Conservation (phyloP, 306 rosid genomes). For the Delonix regia region DNA sequence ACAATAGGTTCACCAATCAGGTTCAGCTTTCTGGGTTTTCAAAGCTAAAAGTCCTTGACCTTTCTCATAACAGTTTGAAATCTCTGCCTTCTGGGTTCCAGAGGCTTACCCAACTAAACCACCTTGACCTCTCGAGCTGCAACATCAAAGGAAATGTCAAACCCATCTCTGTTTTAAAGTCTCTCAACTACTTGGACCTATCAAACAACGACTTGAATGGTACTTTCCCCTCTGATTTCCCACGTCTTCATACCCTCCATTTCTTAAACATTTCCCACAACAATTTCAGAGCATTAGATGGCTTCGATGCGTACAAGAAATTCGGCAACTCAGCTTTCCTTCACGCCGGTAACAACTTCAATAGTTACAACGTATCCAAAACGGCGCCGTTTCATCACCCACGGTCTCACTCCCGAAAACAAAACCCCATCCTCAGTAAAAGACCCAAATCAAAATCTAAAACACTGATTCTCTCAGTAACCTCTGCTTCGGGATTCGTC, state of each 20-base stretch:
- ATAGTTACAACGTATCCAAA: constrained; percentile 34
- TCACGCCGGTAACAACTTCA: constrained; percentile 56
- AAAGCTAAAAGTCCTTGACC: constrained; percentile 59
- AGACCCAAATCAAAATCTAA: constrained; percentile 38
- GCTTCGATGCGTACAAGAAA: constrained; percentile 21
- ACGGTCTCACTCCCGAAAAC: background rate
- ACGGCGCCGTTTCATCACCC: constrained; percentile 11
- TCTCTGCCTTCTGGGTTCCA: constrained; percentile 55
- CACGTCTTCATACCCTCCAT: constrained; percentile 46
- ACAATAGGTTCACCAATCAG: constrained; percentile 64
- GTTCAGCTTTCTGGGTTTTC: constrained; percentile 56
- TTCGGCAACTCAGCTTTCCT: constrained; percentile 61
- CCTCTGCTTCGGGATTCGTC: constrained; percentile 40
- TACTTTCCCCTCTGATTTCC: constrained; percentile 74
- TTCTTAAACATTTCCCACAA: constrained; percentile 68
- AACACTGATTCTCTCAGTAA: constrained; percentile 39
- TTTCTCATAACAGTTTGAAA: constrained; percentile 56
- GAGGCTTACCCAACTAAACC: constrained; percentile 50
- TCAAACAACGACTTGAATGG: constrained; percentile 70
- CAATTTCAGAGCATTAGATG: constrained; percentile 46
- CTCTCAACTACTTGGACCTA: constrained; percentile 64
- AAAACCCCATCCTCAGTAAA: background rate
- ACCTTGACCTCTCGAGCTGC: constrained; percentile 66
- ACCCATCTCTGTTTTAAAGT: constrained; percentile 55
- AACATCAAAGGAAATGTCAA: constrained; percentile 48